Evolutionary conservation across 2,329 filamentous ascomycete species (phyloP).

Genomic region (Lachnum nothofagi): DNA sequence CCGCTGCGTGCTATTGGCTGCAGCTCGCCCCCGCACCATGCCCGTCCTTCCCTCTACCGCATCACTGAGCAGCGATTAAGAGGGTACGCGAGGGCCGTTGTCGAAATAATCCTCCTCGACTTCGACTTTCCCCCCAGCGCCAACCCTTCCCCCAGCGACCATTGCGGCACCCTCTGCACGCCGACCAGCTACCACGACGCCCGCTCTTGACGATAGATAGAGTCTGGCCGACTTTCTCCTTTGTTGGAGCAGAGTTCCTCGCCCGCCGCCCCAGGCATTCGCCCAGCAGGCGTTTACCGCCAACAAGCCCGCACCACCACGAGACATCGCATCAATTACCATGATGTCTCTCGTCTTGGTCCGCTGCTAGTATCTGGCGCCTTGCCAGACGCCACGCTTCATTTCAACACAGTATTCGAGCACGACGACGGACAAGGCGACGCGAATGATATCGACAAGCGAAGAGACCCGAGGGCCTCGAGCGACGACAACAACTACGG

Average conservation of each 20-base stretch:
- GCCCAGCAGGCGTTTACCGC: slow-evolving; percentile 11
- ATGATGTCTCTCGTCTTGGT: slow-evolving; percentile 26
- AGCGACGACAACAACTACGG: slow-evolving; percentile 13
- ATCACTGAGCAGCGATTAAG: background rate
- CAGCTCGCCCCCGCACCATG: no score
- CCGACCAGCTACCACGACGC: background rate
- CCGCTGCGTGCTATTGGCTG: no score
- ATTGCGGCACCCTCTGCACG: background rate
- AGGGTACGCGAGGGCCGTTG: background rate
- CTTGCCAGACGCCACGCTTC: slow-evolving; percentile 14
- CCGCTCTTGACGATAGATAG: background rate
- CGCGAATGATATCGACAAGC: slow-evolving; percentile 21
- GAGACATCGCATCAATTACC: slow-evolving; percentile 29
- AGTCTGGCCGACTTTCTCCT: background rate
- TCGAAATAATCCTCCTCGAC: background rate
- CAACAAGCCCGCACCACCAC: slow-evolving; percentile 16
- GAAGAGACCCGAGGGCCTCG: slow-evolving; percentile 2
- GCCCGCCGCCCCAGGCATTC: slow-evolving; percentile 6
- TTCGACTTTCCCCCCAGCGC: background rate
- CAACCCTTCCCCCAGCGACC: background rate
- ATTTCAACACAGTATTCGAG: slow-evolving; percentile 16
- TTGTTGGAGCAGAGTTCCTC: slow-evolving; percentile 2
- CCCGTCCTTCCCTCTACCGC: no score
- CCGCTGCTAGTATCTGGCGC: slow-evolving; percentile 22
- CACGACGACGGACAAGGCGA: slow-evolving; percentile 16